A percentile compares a stretch with the other conserved stretches of the same genome.
phyloP scores from a whole-genome alignment of 805 yeast genomes.

The Lipomyces sp. region DNA sequence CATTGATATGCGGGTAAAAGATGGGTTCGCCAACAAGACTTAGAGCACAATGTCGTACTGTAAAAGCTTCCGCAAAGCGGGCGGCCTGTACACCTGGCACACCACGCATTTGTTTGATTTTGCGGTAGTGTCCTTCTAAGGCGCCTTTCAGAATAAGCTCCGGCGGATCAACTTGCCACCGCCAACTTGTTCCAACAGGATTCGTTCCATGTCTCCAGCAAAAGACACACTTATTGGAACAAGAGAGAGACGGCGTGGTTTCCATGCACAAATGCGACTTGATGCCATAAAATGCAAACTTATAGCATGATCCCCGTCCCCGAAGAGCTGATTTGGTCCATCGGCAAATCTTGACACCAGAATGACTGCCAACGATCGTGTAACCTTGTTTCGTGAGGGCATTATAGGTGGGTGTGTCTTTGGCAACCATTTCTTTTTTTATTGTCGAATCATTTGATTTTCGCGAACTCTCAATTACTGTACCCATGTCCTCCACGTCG shows the following conservation, averaged over 20 bases:
- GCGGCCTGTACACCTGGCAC: slow-evolving; percentile 93
- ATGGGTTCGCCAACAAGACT: slow-evolving; percentile 95
- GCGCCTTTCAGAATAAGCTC: slow-evolving; percentile 85
- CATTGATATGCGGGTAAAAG: slow-evolving; percentile 88
- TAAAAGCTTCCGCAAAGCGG: slow-evolving; percentile 87
- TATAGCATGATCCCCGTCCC: slow-evolving; percentile 93
- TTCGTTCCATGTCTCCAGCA: slow-evolving; percentile 98
- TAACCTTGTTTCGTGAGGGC: slow-evolving; percentile 92
- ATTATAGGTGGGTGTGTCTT: slow-evolving; percentile 84
- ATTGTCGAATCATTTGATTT: slow-evolving; percentile 41
- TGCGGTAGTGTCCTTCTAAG: slow-evolving; percentile 82
- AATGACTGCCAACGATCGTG: slow-evolving; percentile 89
- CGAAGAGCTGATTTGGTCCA: slow-evolving; percentile 96
- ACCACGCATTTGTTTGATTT: slow-evolving; percentile 92
- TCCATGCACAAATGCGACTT: slow-evolving; percentile 93
- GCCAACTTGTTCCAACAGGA: slow-evolving; percentile 94
- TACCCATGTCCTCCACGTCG: slow-evolving; percentile 90
- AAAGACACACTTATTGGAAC: slow-evolving; percentile 93
- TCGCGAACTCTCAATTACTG: slow-evolving; percentile 50
- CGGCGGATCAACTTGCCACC: slow-evolving; percentile 94
- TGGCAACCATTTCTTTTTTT: slow-evolving; percentile 83
- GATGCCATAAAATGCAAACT: slow-evolving; percentile 89
- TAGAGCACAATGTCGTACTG: slow-evolving; percentile 87
- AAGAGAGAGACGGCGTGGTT: slow-evolving; percentile 89
- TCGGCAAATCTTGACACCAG: slow-evolving; percentile 93